phyloP scores from a whole-genome alignment of 148 eudicot species.

The Chenopodium formosanum region DNA sequence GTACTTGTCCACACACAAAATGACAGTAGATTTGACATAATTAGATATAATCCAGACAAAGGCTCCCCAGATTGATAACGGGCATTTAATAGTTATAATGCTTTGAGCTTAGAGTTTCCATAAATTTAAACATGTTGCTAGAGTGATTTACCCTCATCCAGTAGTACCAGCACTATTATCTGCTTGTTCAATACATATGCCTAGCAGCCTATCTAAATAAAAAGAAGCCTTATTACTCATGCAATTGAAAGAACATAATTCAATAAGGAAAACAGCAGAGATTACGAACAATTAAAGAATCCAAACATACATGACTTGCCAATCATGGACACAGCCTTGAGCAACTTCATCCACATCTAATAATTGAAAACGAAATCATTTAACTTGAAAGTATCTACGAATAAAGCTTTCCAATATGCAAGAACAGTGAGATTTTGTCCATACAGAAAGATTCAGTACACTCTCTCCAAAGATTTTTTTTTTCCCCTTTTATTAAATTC shows the following conservation, averaged over 20 bases:
- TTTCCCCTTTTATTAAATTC: not conserved
- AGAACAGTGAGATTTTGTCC: not conserved
- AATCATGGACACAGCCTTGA: not conserved
- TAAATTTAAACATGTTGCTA: not conserved
- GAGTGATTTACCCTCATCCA: not conserved
- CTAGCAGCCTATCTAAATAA: not conserved
- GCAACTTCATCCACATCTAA: not conserved
- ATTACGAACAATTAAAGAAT: not conserved
- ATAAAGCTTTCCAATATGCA: not conserved
- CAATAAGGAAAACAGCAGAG: not conserved
- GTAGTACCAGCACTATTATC: not conserved
- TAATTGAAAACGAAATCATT: not conserved
- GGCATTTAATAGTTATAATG: not conserved
- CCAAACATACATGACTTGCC: not conserved
- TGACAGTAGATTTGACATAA: not conserved
- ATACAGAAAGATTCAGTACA: not conserved
- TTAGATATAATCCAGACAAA: not conserved
- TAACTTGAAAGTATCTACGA: not conserved
- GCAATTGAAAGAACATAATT: not conserved
- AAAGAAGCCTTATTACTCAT: not conserved
- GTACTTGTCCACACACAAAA: slow-evolving; percentile 5
- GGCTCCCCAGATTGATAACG: not conserved
- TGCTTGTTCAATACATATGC: not conserved
- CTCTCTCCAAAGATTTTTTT: not conserved
- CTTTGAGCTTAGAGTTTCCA: not conserved